Base-by-base conservation (phyloP, 441 rosid genomes). In the Metrosideros polymorpha region DNA sequence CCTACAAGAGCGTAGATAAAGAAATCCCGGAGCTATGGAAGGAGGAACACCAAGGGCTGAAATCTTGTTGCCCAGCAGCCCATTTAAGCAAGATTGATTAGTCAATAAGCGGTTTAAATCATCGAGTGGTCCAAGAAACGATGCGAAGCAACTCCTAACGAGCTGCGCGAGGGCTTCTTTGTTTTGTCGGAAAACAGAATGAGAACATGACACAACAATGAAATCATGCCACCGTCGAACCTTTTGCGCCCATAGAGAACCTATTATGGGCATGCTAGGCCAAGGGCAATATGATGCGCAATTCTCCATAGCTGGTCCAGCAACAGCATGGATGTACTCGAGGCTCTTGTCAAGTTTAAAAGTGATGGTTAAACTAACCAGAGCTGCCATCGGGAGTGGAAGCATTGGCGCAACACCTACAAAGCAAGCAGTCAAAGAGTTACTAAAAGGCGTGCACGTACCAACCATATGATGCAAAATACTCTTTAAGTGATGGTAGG, bases 161-260 rank as follows among this genome's bases (percentile, higher is more conserved):
- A 94, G 93, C 89, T 93, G 93, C 50, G 90, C 84, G 32, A 93
- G 86, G 12, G 94, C 95, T 89, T 89, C 93, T 86, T 93, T 90
- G 85, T 89, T 89, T 90, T 89, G 88, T 83, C 88, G 90, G 92
- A 93, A 93, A 12, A 93, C 91, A 9, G 94, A 89, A 18, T 92
- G 94, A 56, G 92, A 89, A 87, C 93, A 93, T 14, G 94, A 89
- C 47, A 92, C 88, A 19, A 94, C 90, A 35, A 93, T 93, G 89
- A 88, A 94, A 79, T 93, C 88, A 85, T 93, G 95, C 97, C 95
- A 94, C 84, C 94, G 93, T 18, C 92, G 94, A 24, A 92, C 89
- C 87, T 93, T 94, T 84, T 94, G 95, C 39, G 92, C 93, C 97
- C 97, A 94, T 22, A 94, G 91, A 83, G 95, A 93, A 84, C 94